Evolutionary conservation across 768 basidiomycete species (phyloP), one percentile per base, ranked within the genome.

Genomic region (Hebeloma cylindrosporum): DNA sequence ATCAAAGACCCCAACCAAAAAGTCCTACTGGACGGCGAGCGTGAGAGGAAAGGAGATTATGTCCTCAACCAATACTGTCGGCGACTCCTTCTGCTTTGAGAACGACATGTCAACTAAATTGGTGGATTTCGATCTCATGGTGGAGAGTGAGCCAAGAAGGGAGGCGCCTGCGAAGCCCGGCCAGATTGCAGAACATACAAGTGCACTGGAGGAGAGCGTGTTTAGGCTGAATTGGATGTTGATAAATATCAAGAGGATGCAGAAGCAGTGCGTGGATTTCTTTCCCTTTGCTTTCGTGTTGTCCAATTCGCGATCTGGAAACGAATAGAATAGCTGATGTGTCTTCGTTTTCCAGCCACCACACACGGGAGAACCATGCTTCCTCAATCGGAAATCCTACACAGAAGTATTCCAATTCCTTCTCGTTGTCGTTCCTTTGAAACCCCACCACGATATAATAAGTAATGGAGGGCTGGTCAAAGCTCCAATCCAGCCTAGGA

Each of bases 71-170:
- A 95, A 97, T 68, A 79, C 79, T 14, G 77, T 85, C 63, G 90
- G 90, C 56, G 90, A 93, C 62, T 64, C 94, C 4, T 98, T 99
- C 73, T 98, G 95, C 71, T 96, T 98, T 64, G 89, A 93, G 62
- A 99, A 99, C 64, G 94, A 97, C 72, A 95, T 95, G 77, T 89
- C 87, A 18, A 90, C 91, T 69, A 98, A 98, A 66, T 79, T 98
- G 35, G 79, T 99, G 58, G 90, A 93, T 68, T 88, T 93, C 62
- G 88, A 91, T 65, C 97, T 99, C 67, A 94, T 97, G 93, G 92
- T 93, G 35, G 96, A 99, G 76, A 93, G 88, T 49, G 95, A 98
- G 62, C 96, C 96, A 2, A 75, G 96, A 39, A 74, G 92, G 39
- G 85, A 93, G 58, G 78, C 93, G 2, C 89, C 93, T 2, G 90